Percentiles rank a stretch among this genome's conserved stretches.
phyloP scores from a whole-genome alignment of 2,329 filamentous ascomycete genomes.

The Balansia obtecta region DNA sequence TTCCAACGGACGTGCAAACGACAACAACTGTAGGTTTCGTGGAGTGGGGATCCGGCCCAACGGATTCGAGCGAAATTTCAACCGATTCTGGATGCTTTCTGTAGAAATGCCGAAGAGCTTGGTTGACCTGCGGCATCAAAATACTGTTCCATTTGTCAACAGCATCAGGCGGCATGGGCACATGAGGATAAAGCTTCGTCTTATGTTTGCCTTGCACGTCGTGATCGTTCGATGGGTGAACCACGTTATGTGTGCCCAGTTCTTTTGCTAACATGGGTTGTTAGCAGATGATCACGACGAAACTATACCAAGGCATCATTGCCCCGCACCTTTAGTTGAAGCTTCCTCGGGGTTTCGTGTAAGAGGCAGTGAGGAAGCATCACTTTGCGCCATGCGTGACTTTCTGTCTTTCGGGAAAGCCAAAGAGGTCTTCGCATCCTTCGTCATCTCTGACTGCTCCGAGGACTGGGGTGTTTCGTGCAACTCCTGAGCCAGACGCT shows the following conservation, averaged over 20 bases:
- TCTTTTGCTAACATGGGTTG: background rate
- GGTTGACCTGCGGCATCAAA: slow-evolving; percentile 62
- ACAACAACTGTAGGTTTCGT: slow-evolving; percentile 64
- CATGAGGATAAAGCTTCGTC: slow-evolving; percentile 46
- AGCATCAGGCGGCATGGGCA: slow-evolving; percentile 44
- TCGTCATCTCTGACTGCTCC: background rate
- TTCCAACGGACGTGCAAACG: slow-evolving; percentile 61
- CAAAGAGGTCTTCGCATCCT: slow-evolving; percentile 1
- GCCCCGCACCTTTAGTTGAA: background rate
- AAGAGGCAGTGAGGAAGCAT: background rate
- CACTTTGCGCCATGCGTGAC: background rate
- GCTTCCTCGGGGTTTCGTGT: background rate
- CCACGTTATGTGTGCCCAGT: background rate
- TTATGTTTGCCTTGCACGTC: slow-evolving; percentile 22
- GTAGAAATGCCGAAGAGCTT: slow-evolving; percentile 57
- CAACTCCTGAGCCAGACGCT: slow-evolving; percentile 37
- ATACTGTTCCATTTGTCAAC: slow-evolving; percentile 60
- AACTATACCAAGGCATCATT: background rate
- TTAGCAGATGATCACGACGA: background rate
- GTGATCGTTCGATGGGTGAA: slow-evolving; percentile 8
- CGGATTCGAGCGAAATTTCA: slow-evolving; percentile 64
- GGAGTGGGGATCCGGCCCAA: slow-evolving; percentile 54
- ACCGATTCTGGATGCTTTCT: slow-evolving; percentile 64
- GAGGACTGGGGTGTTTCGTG: slow-evolving; percentile 12
- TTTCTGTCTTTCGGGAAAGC: slow-evolving; percentile 3